Base-by-base conservation (phyloP, 1,284 basidiomycete genomes). In the Ustilago cynodontis region DNA sequence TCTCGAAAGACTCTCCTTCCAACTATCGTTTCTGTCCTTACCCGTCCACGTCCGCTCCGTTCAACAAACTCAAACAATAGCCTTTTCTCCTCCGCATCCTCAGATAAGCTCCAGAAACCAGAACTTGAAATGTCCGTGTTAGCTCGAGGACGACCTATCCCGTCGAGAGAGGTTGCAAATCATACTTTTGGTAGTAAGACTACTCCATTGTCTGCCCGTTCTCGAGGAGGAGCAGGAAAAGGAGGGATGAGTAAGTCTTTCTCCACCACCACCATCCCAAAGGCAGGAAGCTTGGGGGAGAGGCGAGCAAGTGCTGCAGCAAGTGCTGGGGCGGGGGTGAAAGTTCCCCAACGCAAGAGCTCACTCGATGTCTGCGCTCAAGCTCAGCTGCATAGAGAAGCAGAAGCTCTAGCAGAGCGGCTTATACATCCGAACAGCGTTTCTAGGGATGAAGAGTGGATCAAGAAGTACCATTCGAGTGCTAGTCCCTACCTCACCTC, bases 341-440 rank as follows among this genome's bases (percentile, higher is more conserved):
- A 70, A n/a, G 65, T 74, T 0, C 71, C 71, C 10, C 59, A 58
- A 24, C 22, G 71, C 9, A 74, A 74, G 18, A 69, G 62, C 39
- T 69, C 65, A 28, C 47, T 74, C 20, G 65, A 74, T 33, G 55
- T 69, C 5, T 54, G 71, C 0, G 57, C 61, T 2, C 52, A 56
- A 28, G 67, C 67, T 14, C 22, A 37, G 9, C 51, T 33, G 16
- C 52, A 49, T 28, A 1, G 18, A 13, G 18, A 9, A 1, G 26
- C 26, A 33, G 49, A 54, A 43, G 28, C 8, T 10, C 4, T 3
- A 50, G 31, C 10, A 14, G 26, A 14, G 13, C 18, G 13, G 6
- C 8, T 37, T 9, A 50, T 65, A 0, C 62, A 65, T 50, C 62
- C 62, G 1, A 70, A 70, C 31, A 64, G 60, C 50, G 10, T 71